Conservation (phyloP, 345 rosid genomes). For the Brassica rapa region DNA sequence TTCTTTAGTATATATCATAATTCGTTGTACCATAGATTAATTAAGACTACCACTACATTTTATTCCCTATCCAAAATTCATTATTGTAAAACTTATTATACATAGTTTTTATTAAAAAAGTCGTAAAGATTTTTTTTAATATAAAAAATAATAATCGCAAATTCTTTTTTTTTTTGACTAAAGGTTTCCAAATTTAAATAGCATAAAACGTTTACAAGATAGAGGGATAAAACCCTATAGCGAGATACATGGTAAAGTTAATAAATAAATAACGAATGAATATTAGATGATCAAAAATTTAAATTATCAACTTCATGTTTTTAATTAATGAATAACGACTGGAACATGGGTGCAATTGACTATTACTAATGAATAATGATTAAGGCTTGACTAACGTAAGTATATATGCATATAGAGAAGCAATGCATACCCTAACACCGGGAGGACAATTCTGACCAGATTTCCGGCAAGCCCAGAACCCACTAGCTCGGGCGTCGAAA, state of each 20-base stretch:
- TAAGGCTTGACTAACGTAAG: background rate
- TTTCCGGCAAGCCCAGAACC: constrained; percentile 60
- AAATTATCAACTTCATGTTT: background rate
- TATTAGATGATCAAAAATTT: no score
- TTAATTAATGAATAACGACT: background rate
- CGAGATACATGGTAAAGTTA: no score
- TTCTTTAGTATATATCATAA: no score
- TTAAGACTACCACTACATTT: background rate
- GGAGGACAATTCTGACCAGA: constrained; percentile 57
- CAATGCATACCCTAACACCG: constrained; percentile 55
- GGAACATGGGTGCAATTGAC: background rate
- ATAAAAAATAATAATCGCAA: no score
- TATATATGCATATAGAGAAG: background rate
- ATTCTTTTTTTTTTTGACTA: no score
- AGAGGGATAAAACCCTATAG: no score
- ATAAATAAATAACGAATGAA: no score
- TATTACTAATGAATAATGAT: background rate
- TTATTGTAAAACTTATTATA: background rate
- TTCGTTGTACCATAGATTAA: background rate
- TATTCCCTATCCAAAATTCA: background rate
- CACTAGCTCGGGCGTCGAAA: constrained; percentile 54
- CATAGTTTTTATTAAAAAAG: background rate
- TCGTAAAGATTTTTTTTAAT: no score
- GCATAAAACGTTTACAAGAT: no score
- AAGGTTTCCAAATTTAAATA: no score